Percentiles rank a stretch among this genome's conserved stretches.
Evolutionary conservation across 2,329 filamentous ascomycete genomes (phyloP).

Genomic region (Hawksworthiomyces lignivorus): DNA sequence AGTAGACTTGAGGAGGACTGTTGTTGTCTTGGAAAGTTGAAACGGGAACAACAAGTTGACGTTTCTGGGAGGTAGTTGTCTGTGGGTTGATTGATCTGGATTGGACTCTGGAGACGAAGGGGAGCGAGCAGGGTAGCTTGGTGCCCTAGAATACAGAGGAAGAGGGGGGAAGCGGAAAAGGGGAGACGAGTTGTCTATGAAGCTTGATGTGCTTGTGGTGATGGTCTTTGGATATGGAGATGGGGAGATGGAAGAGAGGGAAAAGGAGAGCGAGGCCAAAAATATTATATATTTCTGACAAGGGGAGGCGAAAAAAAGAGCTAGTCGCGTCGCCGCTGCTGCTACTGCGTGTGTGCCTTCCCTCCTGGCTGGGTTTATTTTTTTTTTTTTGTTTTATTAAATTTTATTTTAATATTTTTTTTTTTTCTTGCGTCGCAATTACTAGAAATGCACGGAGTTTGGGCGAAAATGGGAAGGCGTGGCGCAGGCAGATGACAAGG

Average conservation of each 20-base stretch:
- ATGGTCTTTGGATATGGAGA: slow-evolving; percentile 25
- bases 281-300: slow-evolving; percentile 26
- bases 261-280: slow-evolving; percentile 22
- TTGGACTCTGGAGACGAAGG: slow-evolving; percentile 69
- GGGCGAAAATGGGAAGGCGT: slow-evolving; percentile 24
- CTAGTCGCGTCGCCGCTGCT: slow-evolving; percentile 2
- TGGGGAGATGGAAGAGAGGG: slow-evolving; percentile 26
- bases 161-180: slow-evolving; percentile 18
- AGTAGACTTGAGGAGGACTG: slow-evolving; percentile 13
- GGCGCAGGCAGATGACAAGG: slow-evolving; percentile 7
- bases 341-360: not conserved
- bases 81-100: slow-evolving; percentile 17
- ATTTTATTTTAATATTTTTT: slow-evolving; percentile 6
- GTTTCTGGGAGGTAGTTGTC: too few relatives aligned
- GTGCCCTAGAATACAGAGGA: slow-evolving; percentile 65
- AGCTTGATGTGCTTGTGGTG: slow-evolving; percentile 31
- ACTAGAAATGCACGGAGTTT: slow-evolving; percentile 14
- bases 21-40: slow-evolving; percentile 27
- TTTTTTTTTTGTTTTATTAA: too few relatives aligned
- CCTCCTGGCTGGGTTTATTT: too few relatives aligned
- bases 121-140: slow-evolving; percentile 71
- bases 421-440: not conserved
- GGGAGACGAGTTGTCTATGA: slow-evolving; percentile 10
- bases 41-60: slow-evolving; percentile 2
- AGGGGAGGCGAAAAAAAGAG: slow-evolving; percentile 13